A percentile compares a stretch with the other conserved stretches of the same genome.
phyloP scores from a whole-genome alignment of 495 filamentous ascomycete species.

The Xylaria grammica region DNA sequence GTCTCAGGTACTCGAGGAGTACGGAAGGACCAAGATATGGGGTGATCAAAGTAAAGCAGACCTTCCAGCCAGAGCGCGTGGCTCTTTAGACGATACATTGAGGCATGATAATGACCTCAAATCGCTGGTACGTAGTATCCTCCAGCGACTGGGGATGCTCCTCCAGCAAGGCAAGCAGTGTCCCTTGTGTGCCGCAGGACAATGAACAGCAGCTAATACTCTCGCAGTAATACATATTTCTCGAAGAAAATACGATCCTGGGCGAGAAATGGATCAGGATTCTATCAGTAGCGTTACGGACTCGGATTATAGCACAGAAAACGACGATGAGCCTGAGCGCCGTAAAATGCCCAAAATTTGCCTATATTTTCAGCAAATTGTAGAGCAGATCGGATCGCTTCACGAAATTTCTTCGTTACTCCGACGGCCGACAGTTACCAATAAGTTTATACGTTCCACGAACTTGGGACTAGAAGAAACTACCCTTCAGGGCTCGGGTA shows the following conservation, averaged over 20 bases:
- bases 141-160: neutral
- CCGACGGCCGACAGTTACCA: neutral
- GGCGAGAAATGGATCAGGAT: neutral
- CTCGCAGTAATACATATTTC: neutral
- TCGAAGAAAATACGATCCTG: neutral
- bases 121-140: neutral
- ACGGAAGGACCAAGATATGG: slow-evolving; percentile 8
- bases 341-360: neutral
- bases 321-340: neutral
- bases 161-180: slow-evolving; percentile 2
- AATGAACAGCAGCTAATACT: neutral
- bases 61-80: neutral
- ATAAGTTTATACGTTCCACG: too few relatives aligned
- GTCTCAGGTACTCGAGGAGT: neutral
- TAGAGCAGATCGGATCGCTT: neutral
- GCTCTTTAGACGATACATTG: neutral
- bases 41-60: slow-evolving; percentile 13
- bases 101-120: neutral
- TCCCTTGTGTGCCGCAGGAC: neutral
- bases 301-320: slow-evolving; percentile 3
- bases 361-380: neutral
- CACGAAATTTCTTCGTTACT: slow-evolving; percentile 2
- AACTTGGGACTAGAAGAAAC: too few relatives aligned
- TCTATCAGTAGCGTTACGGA: slow-evolving; percentile 9
- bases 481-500: too few relatives aligned